These are phyloP conservation scores for Synchytrium microbalum DNA, from an alignment of 371 early-diverging fungal species.

Conservation along the genomic window DNA sequence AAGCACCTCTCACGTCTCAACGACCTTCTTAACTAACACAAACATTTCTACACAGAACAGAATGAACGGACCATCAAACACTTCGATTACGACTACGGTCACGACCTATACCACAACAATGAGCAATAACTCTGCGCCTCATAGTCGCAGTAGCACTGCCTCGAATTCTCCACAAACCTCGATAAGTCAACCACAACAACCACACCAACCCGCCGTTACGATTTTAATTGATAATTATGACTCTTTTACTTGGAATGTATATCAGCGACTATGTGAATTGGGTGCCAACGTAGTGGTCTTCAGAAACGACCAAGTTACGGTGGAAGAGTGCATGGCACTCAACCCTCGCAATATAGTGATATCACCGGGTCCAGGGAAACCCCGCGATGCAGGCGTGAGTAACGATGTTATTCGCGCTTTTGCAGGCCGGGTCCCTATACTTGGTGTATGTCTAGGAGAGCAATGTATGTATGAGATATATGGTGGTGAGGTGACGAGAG, in stretches of 20 bases:
- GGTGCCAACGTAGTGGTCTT: conserved; percentile 87
- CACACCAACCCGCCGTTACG: conserved; percentile 53
- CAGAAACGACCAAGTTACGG: conserved; percentile 87
- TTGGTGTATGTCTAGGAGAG: conserved; percentile 95
- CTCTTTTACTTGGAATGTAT: conserved; percentile 95
- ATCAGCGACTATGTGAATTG: conserved; percentile 81
- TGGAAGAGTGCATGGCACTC: conserved; percentile 66
- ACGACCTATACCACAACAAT: conserved; percentile 1
- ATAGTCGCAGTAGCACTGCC: neutral
- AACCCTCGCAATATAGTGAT: conserved; percentile 88
- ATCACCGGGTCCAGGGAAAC: conserved; percentile 92
- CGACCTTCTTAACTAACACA: too few species aligned
- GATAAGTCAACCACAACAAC: neutral
- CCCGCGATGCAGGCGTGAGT: conserved; percentile 86
- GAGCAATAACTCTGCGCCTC: neutral
- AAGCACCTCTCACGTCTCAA: too few species aligned
- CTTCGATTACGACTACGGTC: too few species aligned
- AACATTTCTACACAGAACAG: too few species aligned
- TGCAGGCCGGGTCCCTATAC: conserved; percentile 87
- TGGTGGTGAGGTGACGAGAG: conserved; percentile 83
- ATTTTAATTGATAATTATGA: conserved; percentile 96
- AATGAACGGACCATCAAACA: too few species aligned
- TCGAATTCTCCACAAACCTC: neutral
- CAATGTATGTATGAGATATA: conserved; percentile 93
- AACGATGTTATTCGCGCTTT: conserved; percentile 73